Percentiles rank a stretch among this genome's conserved stretches.
Conservation (phyloP, 148 eudicot species). For the Polygonum aviculare region DNA sequence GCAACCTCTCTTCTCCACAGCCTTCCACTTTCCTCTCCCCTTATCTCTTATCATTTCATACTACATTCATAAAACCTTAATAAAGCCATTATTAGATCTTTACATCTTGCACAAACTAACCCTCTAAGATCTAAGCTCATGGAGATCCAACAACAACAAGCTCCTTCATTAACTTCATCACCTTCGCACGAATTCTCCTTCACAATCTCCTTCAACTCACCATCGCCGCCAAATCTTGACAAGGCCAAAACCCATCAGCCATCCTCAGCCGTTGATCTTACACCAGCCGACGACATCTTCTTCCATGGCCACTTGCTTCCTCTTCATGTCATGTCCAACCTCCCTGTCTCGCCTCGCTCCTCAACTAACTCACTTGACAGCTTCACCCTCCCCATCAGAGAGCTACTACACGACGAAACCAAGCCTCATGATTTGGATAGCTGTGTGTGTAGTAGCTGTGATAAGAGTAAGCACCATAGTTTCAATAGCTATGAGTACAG, state of each 20-base stretch:
- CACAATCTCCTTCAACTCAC: slow-evolving; percentile 24
- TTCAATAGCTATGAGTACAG: slow-evolving; percentile 10
- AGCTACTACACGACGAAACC: slow-evolving; percentile 9
- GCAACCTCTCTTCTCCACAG: neutral
- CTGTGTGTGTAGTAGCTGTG: neutral
- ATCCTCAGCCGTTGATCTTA: slow-evolving; percentile 38
- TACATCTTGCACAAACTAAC: neutral
- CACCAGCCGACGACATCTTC: slow-evolving; percentile 80
- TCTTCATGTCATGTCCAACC: slow-evolving; percentile 55
- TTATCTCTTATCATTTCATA: slow-evolving; percentile 4
- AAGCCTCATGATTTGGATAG: neutral
- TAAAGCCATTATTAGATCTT: neutral
- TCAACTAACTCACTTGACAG: slow-evolving; percentile 54
- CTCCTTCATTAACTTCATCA: slow-evolving; percentile 28
- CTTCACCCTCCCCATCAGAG: slow-evolving; percentile 43
- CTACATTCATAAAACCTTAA: neutral
- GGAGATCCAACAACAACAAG: neutral
- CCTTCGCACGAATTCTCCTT: slow-evolving; percentile 51
- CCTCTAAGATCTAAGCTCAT: neutral
- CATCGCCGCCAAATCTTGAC: neutral
- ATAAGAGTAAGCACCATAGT: neutral
- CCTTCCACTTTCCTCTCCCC: neutral
- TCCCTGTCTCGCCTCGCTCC: slow-evolving; percentile 47
- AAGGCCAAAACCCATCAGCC: neutral
- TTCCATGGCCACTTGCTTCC: slow-evolving; percentile 76